Evolutionary conservation across 371 early-diverging fungal species (phyloP), one percentile per base, ranked within the genome.

Genomic region (Dichotomocladium elegans): DNA sequence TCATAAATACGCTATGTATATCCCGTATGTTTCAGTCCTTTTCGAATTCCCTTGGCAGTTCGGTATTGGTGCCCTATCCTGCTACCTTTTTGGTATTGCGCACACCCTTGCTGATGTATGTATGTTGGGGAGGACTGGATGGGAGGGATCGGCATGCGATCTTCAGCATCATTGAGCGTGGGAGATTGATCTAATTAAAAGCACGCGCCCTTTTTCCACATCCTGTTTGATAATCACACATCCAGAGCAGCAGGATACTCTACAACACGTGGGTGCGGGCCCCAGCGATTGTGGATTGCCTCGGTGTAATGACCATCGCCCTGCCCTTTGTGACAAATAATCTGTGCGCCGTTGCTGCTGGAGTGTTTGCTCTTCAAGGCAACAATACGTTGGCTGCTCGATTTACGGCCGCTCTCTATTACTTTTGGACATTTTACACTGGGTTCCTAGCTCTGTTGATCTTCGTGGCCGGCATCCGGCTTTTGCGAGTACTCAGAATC

Each of bases 31-130:
- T 19, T 15, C 44, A 68, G 70, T 74, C 24, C 28, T 70, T 12
- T 67, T 67, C 33, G 70, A 70, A 35, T 45, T 74, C 14, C 64
- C 66, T 11, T 74, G 74, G 74, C 71, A 68, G 53, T 59, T 64
- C 55, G 67, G 64, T 21, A 37, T 74, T 22, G 49, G 61, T 26
- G 68, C 74, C 0, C 49, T 74, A 12, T 51, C 67, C 7, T 66
- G 68, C 31, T 74, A 74, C 34, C 31, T 70, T 1, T 74, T 68
- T 57, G 74, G 74, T 27, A 65, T 74, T 33, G 68, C 71, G 1
- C 66, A 64, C 31, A 73, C 67, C 2, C 58, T 73, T 1, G 56
- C 61, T 28, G 61, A 60, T 59, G 74, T 74, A 70, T 53, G 26
- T 34, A n/a, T 54, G 44, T n/a, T n/a, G n/a, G n/a, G n/a, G n/a